Conservation (phyloP, 768 basidiomycete species). For the Podaxis sp. region DNA sequence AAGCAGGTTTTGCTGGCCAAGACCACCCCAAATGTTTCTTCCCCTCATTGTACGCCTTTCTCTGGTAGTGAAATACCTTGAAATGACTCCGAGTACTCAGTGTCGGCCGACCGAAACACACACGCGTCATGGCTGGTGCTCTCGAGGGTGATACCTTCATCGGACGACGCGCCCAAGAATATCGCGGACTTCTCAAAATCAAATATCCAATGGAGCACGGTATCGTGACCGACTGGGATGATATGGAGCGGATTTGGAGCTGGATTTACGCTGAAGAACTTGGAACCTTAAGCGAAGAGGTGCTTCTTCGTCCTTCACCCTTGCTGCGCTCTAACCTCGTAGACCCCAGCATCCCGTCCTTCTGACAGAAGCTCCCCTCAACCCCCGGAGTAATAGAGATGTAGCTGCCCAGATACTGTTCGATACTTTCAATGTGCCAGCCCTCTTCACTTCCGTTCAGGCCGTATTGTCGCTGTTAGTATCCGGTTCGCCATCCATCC, state of each 20-base stretch:
- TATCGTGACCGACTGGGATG: slow-evolving; percentile 99
- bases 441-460: slow-evolving; percentile 94
- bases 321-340: slow-evolving; percentile 12
- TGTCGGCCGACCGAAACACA: slow-evolving; percentile 96
- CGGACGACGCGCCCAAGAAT: slow-evolving; percentile 91
- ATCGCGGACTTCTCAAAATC: slow-evolving; percentile 92
- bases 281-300: slow-evolving; percentile 95
- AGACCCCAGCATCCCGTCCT: slow-evolving; percentile 85
- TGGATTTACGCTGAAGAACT: slow-evolving; percentile 97
- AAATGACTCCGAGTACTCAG: slow-evolving; percentile 35
- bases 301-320: slow-evolving; percentile 27
- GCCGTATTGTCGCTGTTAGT: slow-evolving; percentile 92
- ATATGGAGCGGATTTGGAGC: slow-evolving; percentile 99
- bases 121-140: slow-evolving; percentile 96
- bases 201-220: slow-evolving; percentile 99
- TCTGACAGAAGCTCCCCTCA: slow-evolving; percentile 95
- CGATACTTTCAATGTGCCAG: slow-evolving; percentile 99
- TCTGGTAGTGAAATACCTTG: slow-evolving; percentile 28
- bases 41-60: slow-evolving; percentile 85
- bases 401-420: slow-evolving; percentile 98
- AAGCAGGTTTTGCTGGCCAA: slow-evolving; percentile 98
- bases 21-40: slow-evolving; percentile 99
- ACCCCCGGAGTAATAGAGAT: slow-evolving; percentile 94
- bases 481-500: neutral
- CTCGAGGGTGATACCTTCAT: slow-evolving; percentile 97